Evolutionary conservation across 306 rosid genomes (phyloP), one percentile per base, ranked within the genome.

Genomic region (Potentilla sterilis): DNA sequence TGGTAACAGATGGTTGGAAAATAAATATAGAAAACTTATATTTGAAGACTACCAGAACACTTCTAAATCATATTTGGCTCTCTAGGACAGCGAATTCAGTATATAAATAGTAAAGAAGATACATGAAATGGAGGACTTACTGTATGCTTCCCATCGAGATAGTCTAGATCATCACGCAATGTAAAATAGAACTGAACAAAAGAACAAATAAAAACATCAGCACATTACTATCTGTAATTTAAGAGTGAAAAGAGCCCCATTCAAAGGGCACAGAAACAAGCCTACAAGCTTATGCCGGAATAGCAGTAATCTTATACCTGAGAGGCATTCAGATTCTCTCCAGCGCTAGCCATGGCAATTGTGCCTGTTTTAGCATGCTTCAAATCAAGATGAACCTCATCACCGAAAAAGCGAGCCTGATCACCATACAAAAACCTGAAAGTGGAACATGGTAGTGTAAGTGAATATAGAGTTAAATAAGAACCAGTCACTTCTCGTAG

Each of bases 261-360:
- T 42, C 34, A 75, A 44, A 18, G n/a, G 13, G 59, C 49, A 18
- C 15, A 41, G 35, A 51, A 19, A 46, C 73, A 42, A 32, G 35
- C 34, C 19, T 71, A 59, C 77, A 59, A 28, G 5, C 34, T 59
- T 74, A 74, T 44, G 46, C 69, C 21, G 48, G 21, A 49, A 1
- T 66, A 15, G 7, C 19, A 48, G 35, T 66, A 52, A 46, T 74
- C 72, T 13, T 19, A 74, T 82, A 94, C 98, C 96, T 94, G 97
- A 74, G 98, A 94, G 77, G 98, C 98, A 87, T 94, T 94, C 59
- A 94, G 88, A 81, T 94, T 91, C 86, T 91, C 96, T 72, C 98
- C 98, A 3, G 92, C 98, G 84, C 97, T 91, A 43, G 98, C 98
- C 97, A 94, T 94, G 77, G 97, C 87, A 86, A 94, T 79, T 1